These are phyloP conservation scores for Hypomontagnella submonticulosa DNA, from an alignment of 495 filamentous ascomycete species.

Conservation along the genomic window DNA sequence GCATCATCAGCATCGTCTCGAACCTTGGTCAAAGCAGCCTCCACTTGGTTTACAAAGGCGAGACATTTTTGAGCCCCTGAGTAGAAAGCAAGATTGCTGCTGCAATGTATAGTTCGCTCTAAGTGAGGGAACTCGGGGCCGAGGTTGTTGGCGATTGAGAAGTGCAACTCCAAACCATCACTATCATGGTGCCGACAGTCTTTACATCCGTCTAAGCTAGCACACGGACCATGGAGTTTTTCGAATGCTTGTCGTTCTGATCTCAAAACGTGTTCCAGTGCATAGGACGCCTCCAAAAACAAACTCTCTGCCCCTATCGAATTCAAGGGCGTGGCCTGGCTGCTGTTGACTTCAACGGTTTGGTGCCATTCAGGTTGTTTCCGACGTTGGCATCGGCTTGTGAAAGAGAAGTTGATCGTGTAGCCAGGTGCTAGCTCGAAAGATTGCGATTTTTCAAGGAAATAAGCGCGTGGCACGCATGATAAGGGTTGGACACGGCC, in stretches of 20 bases:
- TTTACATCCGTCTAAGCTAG: conserved; percentile 33
- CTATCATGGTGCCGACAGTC: conserved; percentile 50
- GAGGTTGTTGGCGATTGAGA: conserved; percentile 56
- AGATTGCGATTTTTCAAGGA: conserved; percentile 54
- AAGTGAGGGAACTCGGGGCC: conserved; percentile 52
- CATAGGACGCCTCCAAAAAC: conserved; percentile 51
- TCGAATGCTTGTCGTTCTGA: conserved; percentile 50
- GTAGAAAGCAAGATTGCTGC: conserved; percentile 53
- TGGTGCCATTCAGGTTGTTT: conserved; percentile 44
- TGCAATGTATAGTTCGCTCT: conserved; percentile 51
- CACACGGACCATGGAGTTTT: conserved; percentile 40
- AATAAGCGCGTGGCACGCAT: conserved; percentile 55
- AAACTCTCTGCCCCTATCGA: conserved; percentile 53
- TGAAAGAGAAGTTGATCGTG: conserved; percentile 53
- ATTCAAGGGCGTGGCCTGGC: conserved; percentile 55
- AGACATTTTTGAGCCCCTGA: conserved; percentile 49
- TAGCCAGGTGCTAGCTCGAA: conserved; percentile 60
- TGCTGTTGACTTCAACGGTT: conserved; percentile 50
- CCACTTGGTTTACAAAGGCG: conserved; percentile 49
- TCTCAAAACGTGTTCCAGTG: conserved; percentile 51
- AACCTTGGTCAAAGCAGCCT: conserved; percentile 42
- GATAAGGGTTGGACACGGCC: conserved; percentile 50
- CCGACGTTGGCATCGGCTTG: conserved; percentile 52
- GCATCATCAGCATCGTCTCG: conserved; percentile 49
- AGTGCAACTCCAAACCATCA: conserved; percentile 51